phyloP scores from a whole-genome alignment of 1,284 basidiomycete species.

The Ceratobasidium theobromae region DNA sequence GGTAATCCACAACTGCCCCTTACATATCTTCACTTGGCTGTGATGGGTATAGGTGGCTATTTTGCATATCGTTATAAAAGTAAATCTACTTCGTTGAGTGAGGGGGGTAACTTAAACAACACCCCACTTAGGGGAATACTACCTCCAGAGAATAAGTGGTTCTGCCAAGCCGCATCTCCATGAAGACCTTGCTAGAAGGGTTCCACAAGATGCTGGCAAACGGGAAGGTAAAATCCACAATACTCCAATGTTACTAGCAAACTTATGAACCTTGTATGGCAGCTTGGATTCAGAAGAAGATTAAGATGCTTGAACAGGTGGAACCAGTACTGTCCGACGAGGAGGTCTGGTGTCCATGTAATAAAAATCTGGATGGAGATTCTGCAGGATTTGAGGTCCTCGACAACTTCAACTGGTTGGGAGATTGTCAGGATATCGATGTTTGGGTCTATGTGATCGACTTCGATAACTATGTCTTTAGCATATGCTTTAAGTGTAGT shows the following conservation, averaged over 20 bases:
- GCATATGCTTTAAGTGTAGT: too few species aligned
- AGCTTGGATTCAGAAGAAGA: not conserved
- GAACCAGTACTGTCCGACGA: not conserved
- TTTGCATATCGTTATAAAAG: not conserved
- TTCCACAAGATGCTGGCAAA: not conserved
- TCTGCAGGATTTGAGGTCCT: not conserved
- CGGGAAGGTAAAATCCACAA: not conserved
- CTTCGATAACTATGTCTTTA: slow-evolving; percentile 12
- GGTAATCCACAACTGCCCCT: too few species aligned
- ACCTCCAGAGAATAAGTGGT: not conserved
- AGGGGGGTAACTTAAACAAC: not conserved
- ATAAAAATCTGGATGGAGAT: too few species aligned
- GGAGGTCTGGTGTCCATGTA: not conserved
- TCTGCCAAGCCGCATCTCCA: not conserved
- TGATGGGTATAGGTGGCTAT: not conserved
- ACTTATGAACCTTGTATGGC: too few species aligned
- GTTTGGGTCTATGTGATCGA: not conserved
- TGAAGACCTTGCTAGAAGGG: not conserved
- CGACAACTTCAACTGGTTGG: not conserved
- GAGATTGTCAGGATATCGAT: not conserved
- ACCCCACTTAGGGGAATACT: not conserved
- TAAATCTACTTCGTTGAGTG: not conserved
- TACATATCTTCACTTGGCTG: too few species aligned
- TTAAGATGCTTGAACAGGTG: not conserved
- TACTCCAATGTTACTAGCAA: too few species aligned